Evolutionary conservation across 2,329 filamentous ascomycete species (phyloP).

Genomic region (Verruconis gallopava): DNA sequence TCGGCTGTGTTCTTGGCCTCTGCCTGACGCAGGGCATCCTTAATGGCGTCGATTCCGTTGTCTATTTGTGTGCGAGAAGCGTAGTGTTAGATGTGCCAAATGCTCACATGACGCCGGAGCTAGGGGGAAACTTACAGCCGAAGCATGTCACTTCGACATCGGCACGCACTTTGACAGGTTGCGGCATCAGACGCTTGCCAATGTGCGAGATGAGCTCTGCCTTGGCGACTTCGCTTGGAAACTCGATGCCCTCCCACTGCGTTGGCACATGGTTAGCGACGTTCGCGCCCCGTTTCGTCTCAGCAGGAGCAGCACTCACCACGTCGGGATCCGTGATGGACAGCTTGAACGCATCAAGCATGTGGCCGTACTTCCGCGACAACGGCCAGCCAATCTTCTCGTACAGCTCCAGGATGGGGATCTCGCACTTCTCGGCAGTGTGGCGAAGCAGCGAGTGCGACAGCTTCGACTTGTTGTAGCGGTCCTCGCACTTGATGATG

Average conservation of each 20-base stretch:
- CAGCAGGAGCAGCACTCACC: background rate
- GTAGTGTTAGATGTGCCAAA: slow-evolving; percentile 19
- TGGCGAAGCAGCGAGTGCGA: slow-evolving; percentile 98
- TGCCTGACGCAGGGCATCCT: slow-evolving; percentile 77
- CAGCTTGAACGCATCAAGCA: slow-evolving; percentile 96
- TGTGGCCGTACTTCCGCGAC: slow-evolving; percentile 94
- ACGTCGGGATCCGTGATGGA: slow-evolving; percentile 97
- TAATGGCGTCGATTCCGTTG: slow-evolving; percentile 86
- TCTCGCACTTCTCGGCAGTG: slow-evolving; percentile 91
- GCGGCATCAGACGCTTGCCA: slow-evolving; percentile 88
- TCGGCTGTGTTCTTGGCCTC: slow-evolving; percentile 87
- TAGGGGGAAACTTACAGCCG: background rate
- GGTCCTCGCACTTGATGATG: slow-evolving; percentile 95
- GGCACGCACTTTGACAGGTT: slow-evolving; percentile 97
- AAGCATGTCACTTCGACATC: slow-evolving; percentile 95
- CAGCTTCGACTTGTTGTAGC: slow-evolving; percentile 99
- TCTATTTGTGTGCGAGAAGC: slow-evolving; percentile 48
- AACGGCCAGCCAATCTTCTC: slow-evolving; percentile 92
- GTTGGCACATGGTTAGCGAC: too few species aligned
- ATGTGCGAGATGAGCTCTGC: slow-evolving; percentile 93
- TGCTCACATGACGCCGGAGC: too few species aligned
- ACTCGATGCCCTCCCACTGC: slow-evolving; percentile 81
- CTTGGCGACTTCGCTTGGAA: slow-evolving; percentile 72
- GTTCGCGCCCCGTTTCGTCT: too few species aligned
- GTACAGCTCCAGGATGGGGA: slow-evolving; percentile 89